Evolutionary conservation across 2,329 filamentous ascomycete species (phyloP).

Genomic region (Monilinia aucupariae): DNA sequence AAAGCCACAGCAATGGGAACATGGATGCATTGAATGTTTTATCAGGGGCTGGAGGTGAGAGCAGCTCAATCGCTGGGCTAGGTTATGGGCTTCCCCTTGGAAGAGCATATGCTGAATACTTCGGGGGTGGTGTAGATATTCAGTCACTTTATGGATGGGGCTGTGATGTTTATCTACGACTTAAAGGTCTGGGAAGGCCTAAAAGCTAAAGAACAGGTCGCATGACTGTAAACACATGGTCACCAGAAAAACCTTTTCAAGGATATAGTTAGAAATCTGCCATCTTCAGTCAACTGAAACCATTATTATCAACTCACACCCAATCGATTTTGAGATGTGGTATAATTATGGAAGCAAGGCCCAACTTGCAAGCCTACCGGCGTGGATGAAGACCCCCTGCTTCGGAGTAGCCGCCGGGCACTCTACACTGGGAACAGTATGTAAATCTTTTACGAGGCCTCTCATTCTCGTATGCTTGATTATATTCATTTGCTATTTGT

Average conservation of each 20-base stretch:
- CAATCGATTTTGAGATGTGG: constrained; percentile 9
- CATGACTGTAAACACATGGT: not conserved
- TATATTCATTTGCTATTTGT: not conserved
- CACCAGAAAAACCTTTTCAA: not conserved
- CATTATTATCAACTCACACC: not conserved
- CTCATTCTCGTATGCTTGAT: not conserved
- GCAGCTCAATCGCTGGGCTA: constrained; percentile 82
- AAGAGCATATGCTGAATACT: constrained; percentile 94
- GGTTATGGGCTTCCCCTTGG: constrained; percentile 90
- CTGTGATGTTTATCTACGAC: constrained; percentile 57
- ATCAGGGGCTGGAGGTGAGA: constrained; percentile 63
- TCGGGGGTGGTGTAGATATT: constrained; percentile 90
- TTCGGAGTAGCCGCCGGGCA: not conserved
- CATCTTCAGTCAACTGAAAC: not conserved
- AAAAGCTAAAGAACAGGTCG: constrained; percentile 17
- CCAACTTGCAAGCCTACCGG: not conserved
- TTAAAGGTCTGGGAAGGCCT: constrained; percentile 37
- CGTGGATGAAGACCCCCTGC: not conserved
- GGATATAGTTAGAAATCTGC: not conserved
- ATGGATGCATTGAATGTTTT: constrained; percentile 72
- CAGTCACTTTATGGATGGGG: constrained; percentile 96
- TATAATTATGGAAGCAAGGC: not conserved
- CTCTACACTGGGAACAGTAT: not conserved
- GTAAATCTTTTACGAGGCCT: not conserved
- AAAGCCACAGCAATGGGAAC: constrained; percentile 39